Evolutionary conservation across 768 basidiomycete genomes (phyloP).

Genomic region (Goffeauzyma gilvescens): DNA sequence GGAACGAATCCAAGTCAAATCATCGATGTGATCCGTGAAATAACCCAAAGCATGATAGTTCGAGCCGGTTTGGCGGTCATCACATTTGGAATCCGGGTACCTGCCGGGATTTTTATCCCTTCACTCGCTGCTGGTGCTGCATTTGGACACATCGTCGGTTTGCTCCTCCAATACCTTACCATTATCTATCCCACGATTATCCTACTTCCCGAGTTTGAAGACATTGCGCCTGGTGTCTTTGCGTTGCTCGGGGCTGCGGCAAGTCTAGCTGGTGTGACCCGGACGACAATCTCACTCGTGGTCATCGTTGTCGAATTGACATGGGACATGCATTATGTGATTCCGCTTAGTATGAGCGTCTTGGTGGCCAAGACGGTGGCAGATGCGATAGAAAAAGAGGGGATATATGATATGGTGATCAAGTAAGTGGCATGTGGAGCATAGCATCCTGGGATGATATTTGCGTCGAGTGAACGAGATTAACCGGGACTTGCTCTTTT

Average conservation of each 20-base stretch:
- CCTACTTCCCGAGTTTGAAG: constrained; percentile 4
- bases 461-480: not conserved
- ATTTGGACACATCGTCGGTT: constrained; percentile 69
- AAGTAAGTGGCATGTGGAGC: constrained; percentile 45
- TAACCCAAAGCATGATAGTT: constrained; percentile 32
- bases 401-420: constrained; percentile 92
- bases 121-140: constrained; percentile 84
- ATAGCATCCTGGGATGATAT: not conserved
- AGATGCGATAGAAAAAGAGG: constrained; percentile 72
- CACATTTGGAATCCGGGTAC: constrained; percentile 39
- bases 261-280: constrained; percentile 82
- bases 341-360: constrained; percentile 34
- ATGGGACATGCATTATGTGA: constrained; percentile 74
- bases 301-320: constrained; percentile 95
- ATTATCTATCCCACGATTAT: not conserved
- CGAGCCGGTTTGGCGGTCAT: constrained; percentile 5
- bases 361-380: constrained; percentile 80
- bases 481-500: not conserved
- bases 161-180: constrained; percentile 46
- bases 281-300: constrained; percentile 62
- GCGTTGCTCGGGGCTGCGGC: constrained; percentile 61
- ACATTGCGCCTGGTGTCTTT: constrained; percentile 14
- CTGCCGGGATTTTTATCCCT: constrained; percentile 89
- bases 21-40: constrained; percentile 31
- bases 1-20: too few species aligned